phyloP scores from a whole-genome alignment of 169 alveolate genomes.

The Sarcocystis neurona region DNA sequence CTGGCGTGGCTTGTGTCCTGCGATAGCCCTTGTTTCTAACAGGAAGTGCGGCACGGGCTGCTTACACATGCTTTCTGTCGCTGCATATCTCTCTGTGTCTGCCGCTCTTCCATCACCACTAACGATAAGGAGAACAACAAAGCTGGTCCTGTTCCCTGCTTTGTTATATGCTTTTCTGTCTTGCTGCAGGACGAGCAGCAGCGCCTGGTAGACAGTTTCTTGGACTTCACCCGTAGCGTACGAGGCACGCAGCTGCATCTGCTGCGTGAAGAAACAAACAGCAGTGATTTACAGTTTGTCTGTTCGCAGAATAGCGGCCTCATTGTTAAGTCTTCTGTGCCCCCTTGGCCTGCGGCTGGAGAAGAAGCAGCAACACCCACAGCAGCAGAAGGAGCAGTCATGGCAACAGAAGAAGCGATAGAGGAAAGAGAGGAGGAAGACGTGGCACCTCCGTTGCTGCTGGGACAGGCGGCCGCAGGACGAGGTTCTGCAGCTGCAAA shows the following conservation, averaged over 20 bases:
- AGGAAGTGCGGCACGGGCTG: too few relatives aligned
- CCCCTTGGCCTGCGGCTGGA: constrained; percentile 34
- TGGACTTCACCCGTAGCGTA: constrained; percentile 54
- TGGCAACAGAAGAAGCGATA: not conserved
- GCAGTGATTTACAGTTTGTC: constrained; percentile 7
- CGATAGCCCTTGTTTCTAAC: too few relatives aligned
- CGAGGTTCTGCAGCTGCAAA: not conserved
- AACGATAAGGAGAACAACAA: too few relatives aligned
- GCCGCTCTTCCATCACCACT: too few relatives aligned
- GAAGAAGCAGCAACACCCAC: not conserved
- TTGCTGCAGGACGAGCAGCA: constrained; percentile 47
- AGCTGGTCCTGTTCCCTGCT: too few relatives aligned
- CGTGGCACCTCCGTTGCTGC: not conserved
- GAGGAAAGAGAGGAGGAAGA: too few relatives aligned
- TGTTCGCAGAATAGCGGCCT: constrained; percentile 32
- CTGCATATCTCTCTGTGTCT: too few relatives aligned
- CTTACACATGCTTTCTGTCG: too few relatives aligned
- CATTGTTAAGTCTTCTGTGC: constrained; percentile 18
- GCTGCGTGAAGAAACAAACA: constrained; percentile 60
- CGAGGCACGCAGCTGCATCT: constrained; percentile 60
- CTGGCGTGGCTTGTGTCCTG: too few relatives aligned
- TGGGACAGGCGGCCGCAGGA: not conserved
- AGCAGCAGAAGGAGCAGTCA: not conserved
- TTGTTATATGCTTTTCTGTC: not conserved
- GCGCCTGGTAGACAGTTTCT: constrained; percentile 51